phyloP scores from a whole-genome alignment of 768 basidiomycete species.

The Xerocomus spinulosus region DNA sequence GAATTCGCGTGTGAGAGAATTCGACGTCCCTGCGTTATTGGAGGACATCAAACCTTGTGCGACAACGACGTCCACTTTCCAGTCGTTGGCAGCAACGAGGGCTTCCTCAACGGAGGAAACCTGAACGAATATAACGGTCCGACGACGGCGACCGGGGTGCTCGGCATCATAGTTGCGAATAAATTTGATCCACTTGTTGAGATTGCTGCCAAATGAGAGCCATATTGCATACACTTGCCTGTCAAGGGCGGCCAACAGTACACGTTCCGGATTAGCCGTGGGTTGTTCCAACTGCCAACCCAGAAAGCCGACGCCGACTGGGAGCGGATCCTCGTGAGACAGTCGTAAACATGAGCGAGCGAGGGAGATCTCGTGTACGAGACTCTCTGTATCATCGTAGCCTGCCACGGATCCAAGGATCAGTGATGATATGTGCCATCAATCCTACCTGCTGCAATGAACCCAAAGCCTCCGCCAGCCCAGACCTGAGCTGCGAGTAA shows the following conservation, averaged over 20 bases:
- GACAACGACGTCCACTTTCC: slow-evolving; percentile 70
- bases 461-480: slow-evolving; percentile 71
- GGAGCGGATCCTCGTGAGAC: slow-evolving; percentile 33
- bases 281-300: slow-evolving; percentile 64
- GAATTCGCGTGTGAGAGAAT: slow-evolving; percentile 2
- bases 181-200: slow-evolving; percentile 56
- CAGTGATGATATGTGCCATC: neutral
- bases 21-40: neutral
- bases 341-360: slow-evolving; percentile 44
- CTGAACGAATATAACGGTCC: slow-evolving; percentile 59
- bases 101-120: slow-evolving; percentile 61
- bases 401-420: slow-evolving; percentile 32
- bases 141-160: slow-evolving; percentile 34
- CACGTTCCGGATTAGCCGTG: slow-evolving; percentile 33
- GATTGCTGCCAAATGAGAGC: slow-evolving; percentile 64
- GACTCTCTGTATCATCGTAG: slow-evolving; percentile 40
- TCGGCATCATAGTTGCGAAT: slow-evolving; percentile 53
- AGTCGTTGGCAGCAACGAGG: slow-evolving; percentile 53
- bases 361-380: slow-evolving; percentile 48
- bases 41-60: slow-evolving; percentile 57
- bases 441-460: slow-evolving; percentile 55
- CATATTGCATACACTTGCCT: slow-evolving; percentile 61
- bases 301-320: slow-evolving; percentile 73
- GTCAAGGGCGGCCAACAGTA: slow-evolving; percentile 50
- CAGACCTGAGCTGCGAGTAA: slow-evolving; percentile 56